These are phyloP conservation scores for Solanum infundibuliforme DNA, from an alignment of 257 asterid genomes.

Conservation along the genomic window DNA sequence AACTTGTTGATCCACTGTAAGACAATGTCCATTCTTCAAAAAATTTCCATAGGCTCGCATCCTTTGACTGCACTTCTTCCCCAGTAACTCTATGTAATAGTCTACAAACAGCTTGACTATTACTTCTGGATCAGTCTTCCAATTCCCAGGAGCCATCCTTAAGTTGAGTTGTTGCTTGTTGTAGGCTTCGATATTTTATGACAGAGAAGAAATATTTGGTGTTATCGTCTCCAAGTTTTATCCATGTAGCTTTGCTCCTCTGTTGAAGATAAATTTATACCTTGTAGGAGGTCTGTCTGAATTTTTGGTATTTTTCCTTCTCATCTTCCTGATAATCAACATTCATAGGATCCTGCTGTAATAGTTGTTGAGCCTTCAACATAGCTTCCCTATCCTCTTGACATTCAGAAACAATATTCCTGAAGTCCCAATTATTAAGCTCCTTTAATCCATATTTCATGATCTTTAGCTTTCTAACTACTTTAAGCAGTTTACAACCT, in stretches of 20 bases:
- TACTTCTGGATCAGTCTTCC: not conserved
- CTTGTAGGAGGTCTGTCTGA: not conserved
- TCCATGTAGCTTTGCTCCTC: not conserved
- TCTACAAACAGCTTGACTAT: not conserved
- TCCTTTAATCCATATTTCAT: too few relatives aligned
- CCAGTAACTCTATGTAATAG: not conserved
- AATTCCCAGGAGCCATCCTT: not conserved
- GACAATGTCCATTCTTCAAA: not conserved
- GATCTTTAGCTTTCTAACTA: too few relatives aligned
- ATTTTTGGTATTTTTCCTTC: too few relatives aligned
- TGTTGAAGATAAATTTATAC: not conserved
- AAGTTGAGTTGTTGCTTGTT: not conserved
- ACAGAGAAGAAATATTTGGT: too few relatives aligned
- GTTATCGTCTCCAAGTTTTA: not conserved
- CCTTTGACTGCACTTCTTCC: not conserved
- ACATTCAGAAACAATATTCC: too few relatives aligned
- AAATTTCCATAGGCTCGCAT: not conserved
- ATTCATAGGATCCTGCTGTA: not conserved
- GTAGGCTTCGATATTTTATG: not conserved
- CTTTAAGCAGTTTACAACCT: too few relatives aligned
- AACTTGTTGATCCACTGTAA: not conserved
- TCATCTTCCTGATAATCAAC: not conserved
- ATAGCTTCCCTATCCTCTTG: too few relatives aligned
- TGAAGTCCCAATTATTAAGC: too few relatives aligned
- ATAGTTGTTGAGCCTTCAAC: not conserved